Base-by-base conservation (phyloP, 306 rosid species). In the Cucurbita maxima region DNA sequence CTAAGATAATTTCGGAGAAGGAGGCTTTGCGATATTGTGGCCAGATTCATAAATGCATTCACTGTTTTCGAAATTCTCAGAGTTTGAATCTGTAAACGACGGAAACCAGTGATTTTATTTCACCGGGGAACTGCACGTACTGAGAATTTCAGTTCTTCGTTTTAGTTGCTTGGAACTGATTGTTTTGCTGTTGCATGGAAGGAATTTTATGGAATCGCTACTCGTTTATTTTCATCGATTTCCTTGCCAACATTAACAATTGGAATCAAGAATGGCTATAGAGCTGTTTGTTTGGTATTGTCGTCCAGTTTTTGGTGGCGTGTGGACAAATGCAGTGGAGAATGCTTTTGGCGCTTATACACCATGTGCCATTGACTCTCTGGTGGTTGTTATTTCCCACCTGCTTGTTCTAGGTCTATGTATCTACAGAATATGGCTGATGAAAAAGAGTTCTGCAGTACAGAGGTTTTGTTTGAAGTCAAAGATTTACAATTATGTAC, bases 301-400 rank as follows among this genome's bases (percentile, higher is more conserved):
- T 79, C 87, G 79, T 58, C 96, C 98, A 0, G 93, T 88, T 79
- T 62, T 81, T 60, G 70, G 81, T 82, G 98, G 98, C 61, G 85
- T 72, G 25, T 88, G 98, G 98, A 69, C 93, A 50, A 88, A 34
- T 71, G 75, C 83, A 22, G 96, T 88, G 62, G 83, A 82, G 79
- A 87, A 92, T 86, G 93, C 91, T 64, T 86, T 92, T 70, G 98
- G 98, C 16, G 83, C 86, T 15, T 92, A 84, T 78, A 90, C 98
- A 57, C 96, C 98, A 0, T 92, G 98, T 58, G 96, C 84, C 0
- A 79, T 86, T 52, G 91, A 92, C 76, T 82, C 96, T 64, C 34
- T 88, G 36, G 98, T 92, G 59, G 63, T 88, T 73, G 67, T 72
- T 50, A 1, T 90, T 74, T 87, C 98, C 58, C 85, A 92, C 77